Base-by-base conservation (phyloP, 768 basidiomycete genomes). In the Phylloporus rhodoxanthus region DNA sequence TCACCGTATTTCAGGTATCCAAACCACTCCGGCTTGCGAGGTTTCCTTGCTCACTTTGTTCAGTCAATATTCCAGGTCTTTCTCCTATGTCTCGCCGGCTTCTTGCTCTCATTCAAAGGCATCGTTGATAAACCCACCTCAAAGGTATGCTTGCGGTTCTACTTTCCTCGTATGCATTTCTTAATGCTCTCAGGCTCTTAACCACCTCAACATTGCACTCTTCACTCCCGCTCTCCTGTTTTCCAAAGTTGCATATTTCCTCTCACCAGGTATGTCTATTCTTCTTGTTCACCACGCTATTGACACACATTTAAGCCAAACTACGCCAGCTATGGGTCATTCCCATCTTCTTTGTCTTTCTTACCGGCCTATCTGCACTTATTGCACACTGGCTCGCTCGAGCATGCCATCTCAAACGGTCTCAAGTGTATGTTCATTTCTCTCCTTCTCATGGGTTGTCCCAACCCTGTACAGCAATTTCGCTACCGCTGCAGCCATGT, bases 241-340 rank as follows among this genome's bases (percentile, higher is more conserved):
- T 70, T 92, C 89, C 11, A 98, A 96, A 70, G 92, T 98, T 19
- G 95, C 94, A 0, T 95, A 94, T 71, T 90, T 87, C 64, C 68
- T 93, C 36, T 81, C 86, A 0, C 92, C 94, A 64, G 79, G 87
- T 80, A 55, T 29, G 75, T 60, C 41, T 19, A 1, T 15, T 5
- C 7, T 19, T n/a, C 25, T 21, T 5, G 48, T 30, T 14, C 38
- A 5, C 44, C 23, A 28, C 36, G 32, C 7, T 15, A 10, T 33
- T 58, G 23, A 58, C 45, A 5, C n/a, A 14, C 0, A 9, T 25
- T 14, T 26, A 45, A 85, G 85, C 77, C 38, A 92, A 91, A 72
- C 71, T 93, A 10, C 72, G 74, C 23, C 87, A 92, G 58, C 68
- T 93, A 72, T 91, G 87, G 87, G 75, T 90, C 47, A 85, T 92